These are phyloP conservation scores for Neurospora intermedia DNA, from an alignment of 495 filamentous ascomycete species.

Conservation along the genomic window DNA sequence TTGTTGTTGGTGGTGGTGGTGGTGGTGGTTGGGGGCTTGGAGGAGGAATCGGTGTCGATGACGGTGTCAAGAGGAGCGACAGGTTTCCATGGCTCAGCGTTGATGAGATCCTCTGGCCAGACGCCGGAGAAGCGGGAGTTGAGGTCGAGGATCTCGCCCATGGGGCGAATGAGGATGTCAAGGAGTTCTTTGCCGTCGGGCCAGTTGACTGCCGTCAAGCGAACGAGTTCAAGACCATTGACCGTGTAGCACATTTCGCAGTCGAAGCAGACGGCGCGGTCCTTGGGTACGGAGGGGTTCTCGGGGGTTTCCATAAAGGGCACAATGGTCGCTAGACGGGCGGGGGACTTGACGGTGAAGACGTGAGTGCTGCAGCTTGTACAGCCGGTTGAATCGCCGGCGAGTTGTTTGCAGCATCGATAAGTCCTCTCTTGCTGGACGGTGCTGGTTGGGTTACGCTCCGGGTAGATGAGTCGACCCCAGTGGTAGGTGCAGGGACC, in stretches of 20 bases:
- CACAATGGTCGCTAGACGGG: slow-evolving; percentile 63
- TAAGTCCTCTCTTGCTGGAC: slow-evolving; percentile 45
- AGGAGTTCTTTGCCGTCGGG: slow-evolving; percentile 62
- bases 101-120: slow-evolving; percentile 57
- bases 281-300: slow-evolving; percentile 35
- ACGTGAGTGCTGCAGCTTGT: slow-evolving; percentile 61
- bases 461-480: slow-evolving; percentile 48
- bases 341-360: slow-evolving; percentile 70
- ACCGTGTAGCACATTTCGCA: slow-evolving; percentile 97
- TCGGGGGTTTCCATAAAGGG: slow-evolving; percentile 70
- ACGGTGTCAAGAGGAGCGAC: not conserved
- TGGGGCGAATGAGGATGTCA: slow-evolving; percentile 76
- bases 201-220: slow-evolving; percentile 80
- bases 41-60: not conserved
- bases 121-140: slow-evolving; percentile 88
- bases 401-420: slow-evolving; percentile 63
- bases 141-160: slow-evolving; percentile 77
- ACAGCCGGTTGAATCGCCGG: slow-evolving; percentile 66
- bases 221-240: slow-evolving; percentile 74
- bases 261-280: slow-evolving; percentile 65
- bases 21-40: too few relatives aligned
- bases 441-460: slow-evolving; percentile 24
- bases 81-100: slow-evolving; percentile 48
- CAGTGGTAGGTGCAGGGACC: slow-evolving; percentile 72
- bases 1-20: not conserved